These are phyloP conservation scores for Solanum neorickii DNA, from an alignment of 257 asterid species.

Conservation along the genomic window DNA sequence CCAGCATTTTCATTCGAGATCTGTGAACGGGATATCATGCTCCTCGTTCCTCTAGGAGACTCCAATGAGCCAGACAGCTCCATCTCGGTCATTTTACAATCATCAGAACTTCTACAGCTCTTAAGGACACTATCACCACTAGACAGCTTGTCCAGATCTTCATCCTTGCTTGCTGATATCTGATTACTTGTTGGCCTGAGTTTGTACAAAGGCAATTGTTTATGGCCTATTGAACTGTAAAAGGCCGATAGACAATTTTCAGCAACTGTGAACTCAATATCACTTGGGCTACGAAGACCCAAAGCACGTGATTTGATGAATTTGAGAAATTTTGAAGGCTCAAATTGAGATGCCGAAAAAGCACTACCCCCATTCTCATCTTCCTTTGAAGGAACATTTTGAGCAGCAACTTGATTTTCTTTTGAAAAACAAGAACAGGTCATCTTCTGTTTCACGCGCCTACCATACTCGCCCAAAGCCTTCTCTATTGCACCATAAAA, in stretches of 20 bases:
- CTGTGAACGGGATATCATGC: neutral
- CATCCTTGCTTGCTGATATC: neutral
- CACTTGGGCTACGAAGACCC: slow-evolving; percentile 18
- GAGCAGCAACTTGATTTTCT: slow-evolving; percentile 12
- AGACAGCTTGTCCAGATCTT: slow-evolving; percentile 1
- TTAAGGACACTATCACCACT: neutral
- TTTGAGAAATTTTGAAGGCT: slow-evolving; percentile 33
- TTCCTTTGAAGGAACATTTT: slow-evolving; percentile 1
- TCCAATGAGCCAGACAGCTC: neutral
- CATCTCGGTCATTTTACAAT: slow-evolving; percentile 1
- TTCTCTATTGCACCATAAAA: slow-evolving; percentile 52
- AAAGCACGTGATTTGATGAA: slow-evolving; percentile 31
- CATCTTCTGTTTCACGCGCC: slow-evolving; percentile 45
- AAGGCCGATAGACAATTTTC: slow-evolving; percentile 47
- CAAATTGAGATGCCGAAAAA: slow-evolving; percentile 31
- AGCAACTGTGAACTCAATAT: slow-evolving; percentile 28
- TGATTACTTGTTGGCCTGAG: slow-evolving; percentile 24
- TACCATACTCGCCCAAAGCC: slow-evolving; percentile 51
- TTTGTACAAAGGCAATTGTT: slow-evolving; percentile 44
- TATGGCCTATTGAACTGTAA: slow-evolving; percentile 59
- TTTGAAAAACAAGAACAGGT: slow-evolving; percentile 54
- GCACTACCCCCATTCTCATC: slow-evolving; percentile 4
- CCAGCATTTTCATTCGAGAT: neutral
- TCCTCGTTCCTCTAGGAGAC: neutral
- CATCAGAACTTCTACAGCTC: slow-evolving; percentile 1